Evolutionary conservation across 148 eudicot species (phyloP), one percentile per base, ranked within the genome.

Genomic region (Arctostaphylos glauca): DNA sequence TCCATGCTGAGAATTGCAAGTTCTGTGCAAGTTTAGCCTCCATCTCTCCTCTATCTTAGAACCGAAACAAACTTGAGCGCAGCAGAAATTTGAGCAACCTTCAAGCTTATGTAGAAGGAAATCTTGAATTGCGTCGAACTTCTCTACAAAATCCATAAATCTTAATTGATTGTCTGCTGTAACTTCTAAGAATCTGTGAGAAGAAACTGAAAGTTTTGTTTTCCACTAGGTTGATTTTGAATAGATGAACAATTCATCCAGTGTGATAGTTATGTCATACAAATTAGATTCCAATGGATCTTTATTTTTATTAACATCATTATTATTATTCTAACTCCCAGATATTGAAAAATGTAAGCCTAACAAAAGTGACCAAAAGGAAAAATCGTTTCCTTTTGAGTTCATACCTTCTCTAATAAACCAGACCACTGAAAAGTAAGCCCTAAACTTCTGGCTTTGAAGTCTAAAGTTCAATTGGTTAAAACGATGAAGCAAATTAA

Each of bases 11-110:
- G 23, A 87, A 83, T 77, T 87, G 90, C 84, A 85, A 80, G 74
- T 89, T 86, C 58, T 88, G 92, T 3, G 86, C 79, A 84, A 90
- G 55, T 82, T 87, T 85, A 62, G 90, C 89, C 85, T 89, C 95
- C 95, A 95, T 88, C 67, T 23, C 23, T 78, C 48, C 43, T 52
- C 67, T 53, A 14, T 21, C 43, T 72, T 53, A 50, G 82, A 49
- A 82, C 86, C 62, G 77, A 43, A 83, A 84, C 50, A 77, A 47
- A 5, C 50, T 55, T 21, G 77, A 59, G 53, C 16, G n/a, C 43
- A 41, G 18, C 12, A 79, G 21, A 48, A 25, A 59, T 15, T 74
- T 48, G 41, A 53, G 18, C 19, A 60, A 75, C 7, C 48, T 52
- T 76, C 55, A 59, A 76, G 52, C 50, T 59, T 53, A 16, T n/a